A percentile compares a stretch with the other conserved stretches of the same genome.
phyloP scores from a whole-genome alignment of 176 grass and related monocot species.

The Thinopyrum elongatum region DNA sequence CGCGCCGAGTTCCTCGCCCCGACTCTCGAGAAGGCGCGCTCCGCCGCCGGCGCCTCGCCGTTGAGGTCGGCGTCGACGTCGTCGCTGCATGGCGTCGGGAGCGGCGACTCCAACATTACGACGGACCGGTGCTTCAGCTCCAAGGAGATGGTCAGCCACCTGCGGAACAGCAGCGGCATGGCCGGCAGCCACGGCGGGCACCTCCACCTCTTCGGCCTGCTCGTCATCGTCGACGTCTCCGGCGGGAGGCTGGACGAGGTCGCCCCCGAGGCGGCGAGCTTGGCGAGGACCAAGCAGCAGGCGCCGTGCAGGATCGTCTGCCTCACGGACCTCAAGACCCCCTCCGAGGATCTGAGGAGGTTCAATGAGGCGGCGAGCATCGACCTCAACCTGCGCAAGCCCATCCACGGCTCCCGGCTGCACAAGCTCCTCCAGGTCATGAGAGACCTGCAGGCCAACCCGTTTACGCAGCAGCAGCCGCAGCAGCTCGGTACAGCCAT shows the following conservation, averaged over 20 bases:
- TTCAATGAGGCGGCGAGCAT: constrained; percentile 22
- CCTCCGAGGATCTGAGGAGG: constrained; percentile 32
- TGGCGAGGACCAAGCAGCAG: constrained; percentile 18
- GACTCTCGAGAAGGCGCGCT: constrained; percentile 41
- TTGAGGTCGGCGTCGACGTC: neutral
- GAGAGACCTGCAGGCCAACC: constrained; percentile 30
- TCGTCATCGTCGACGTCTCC: constrained; percentile 53
- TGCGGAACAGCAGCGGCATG: constrained; percentile 20
- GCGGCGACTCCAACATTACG: neutral
- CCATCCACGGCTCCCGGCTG: constrained; percentile 67
- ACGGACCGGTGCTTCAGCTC: constrained; percentile 38
- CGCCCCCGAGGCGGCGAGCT: neutral
- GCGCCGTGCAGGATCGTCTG: constrained; percentile 48
- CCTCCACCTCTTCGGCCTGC: constrained; percentile 19
- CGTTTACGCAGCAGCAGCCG: neutral
- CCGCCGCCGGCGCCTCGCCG: neutral
- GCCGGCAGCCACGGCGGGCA: neutral
- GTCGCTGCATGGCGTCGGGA: neutral
- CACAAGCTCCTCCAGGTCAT: constrained; percentile 20
- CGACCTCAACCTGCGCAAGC: constrained; percentile 58
- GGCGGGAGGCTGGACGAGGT: constrained; percentile 16
- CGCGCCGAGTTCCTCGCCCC: constrained; percentile 31
- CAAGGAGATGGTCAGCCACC: constrained; percentile 40
- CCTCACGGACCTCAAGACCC: constrained; percentile 42
- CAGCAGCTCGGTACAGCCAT: neutral